Evolutionary conservation across 495 filamentous ascomycete species (phyloP), one percentile per base, ranked within the genome.

Genomic region (Apiosordaria backusii): DNA sequence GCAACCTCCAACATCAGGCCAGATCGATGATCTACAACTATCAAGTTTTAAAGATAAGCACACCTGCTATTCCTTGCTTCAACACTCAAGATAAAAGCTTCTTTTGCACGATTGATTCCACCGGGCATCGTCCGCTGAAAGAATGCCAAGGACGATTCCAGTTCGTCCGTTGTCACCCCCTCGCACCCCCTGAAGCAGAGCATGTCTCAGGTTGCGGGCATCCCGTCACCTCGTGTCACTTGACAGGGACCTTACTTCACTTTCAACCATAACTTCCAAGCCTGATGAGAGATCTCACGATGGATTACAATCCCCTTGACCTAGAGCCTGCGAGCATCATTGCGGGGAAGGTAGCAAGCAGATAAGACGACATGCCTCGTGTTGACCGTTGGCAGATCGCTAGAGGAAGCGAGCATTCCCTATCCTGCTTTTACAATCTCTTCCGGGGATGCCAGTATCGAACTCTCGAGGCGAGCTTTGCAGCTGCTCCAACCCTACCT

Each of bases 161-260:
- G 50, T 53, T 55, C 52, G 26, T 45, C 59, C 27, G 59, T 25
- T 61, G 27, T 45, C 26, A 40, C 27, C 27, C 24, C 57, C 27
- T 29, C 24, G 16, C 57, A 23, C 45, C 59, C 25, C 18, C 26
- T 61, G 27, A 19, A 18, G 59, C 27, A 61, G 59, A 27, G 59
- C 27, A 29, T 68, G 69, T 71, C 62, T 71, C 69, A 71, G 45
- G 50, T 64, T 65, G 60, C 64, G 69, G 69, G 57, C 66, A 71
- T 69, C 64, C 35, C 23, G 57, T 62, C 40, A 59, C 40, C 64
- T 45, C 35, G 35, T 45, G 68, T 62, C 60, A 26, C 57, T 64
- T 15, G 62, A 29, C 50, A 62, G 64, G 29, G 57, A 53, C n/a
- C 4, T 23, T 45, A 55, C 52, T 55, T n/a, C 18, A 9, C 26